phyloP scores from a whole-genome alignment of 2,329 filamentous ascomycete genomes.

The Neofusicoccum cordaticola region DNA sequence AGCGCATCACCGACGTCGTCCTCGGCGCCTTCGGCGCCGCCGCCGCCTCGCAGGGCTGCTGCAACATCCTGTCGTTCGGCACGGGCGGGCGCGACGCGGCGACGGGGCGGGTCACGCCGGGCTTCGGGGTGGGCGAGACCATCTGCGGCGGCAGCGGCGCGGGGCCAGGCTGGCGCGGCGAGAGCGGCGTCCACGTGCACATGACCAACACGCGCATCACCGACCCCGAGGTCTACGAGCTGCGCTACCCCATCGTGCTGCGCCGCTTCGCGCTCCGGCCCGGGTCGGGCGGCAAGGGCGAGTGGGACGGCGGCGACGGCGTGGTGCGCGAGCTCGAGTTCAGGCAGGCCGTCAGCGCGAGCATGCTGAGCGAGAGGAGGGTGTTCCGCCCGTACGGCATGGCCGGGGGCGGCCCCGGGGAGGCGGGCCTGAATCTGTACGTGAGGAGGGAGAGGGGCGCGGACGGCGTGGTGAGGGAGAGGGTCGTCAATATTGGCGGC shows the following conservation, averaged over 20 bases:
- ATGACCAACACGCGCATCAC: slow-evolving; percentile 37
- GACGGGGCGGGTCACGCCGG: slow-evolving; percentile 22
- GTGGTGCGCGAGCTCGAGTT: slow-evolving; percentile 38
- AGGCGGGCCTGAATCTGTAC: slow-evolving; percentile 21
- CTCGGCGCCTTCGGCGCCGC: slow-evolving; percentile 30
- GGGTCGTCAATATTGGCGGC: slow-evolving; percentile 32
- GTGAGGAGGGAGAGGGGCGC: slow-evolving; percentile 27
- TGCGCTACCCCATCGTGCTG: slow-evolving; percentile 35
- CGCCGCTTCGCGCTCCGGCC: slow-evolving; percentile 30
- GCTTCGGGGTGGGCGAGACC: slow-evolving; percentile 34
- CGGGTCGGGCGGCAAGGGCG: slow-evolving; percentile 32
- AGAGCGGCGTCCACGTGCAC: slow-evolving; percentile 29
- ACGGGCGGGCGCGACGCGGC: slow-evolving; percentile 30
- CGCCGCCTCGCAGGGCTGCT: slow-evolving; percentile 31
- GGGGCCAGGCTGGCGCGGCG: slow-evolving; percentile 29
- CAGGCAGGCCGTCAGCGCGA: slow-evolving; percentile 30
- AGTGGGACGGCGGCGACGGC: slow-evolving; percentile 28
- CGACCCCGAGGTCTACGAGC: slow-evolving; percentile 36
- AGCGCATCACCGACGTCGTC: slow-evolving; percentile 33
- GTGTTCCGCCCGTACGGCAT: slow-evolving; percentile 37
- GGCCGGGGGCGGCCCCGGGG: slow-evolving; percentile 29
- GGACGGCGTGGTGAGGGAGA: slow-evolving; percentile 22
- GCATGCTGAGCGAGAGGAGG: slow-evolving; percentile 38
- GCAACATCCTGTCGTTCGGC: slow-evolving; percentile 34
- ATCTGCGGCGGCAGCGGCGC: slow-evolving; percentile 37